These are phyloP conservation scores for Myxozyma neotropica DNA, from an alignment of 805 yeast genomes.

Conservation along the genomic window DNA sequence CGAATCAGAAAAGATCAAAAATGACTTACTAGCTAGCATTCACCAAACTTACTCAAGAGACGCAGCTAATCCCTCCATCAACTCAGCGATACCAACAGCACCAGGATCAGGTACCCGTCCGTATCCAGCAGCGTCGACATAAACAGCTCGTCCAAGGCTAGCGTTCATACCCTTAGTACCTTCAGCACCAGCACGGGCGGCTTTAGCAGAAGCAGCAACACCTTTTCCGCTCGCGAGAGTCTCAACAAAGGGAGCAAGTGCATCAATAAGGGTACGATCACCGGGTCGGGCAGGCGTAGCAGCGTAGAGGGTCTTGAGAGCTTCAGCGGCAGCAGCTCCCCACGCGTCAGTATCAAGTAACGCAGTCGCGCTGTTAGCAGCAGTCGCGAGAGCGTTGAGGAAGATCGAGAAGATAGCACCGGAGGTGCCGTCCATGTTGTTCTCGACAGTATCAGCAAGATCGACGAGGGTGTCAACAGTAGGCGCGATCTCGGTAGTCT, in stretches of 20 bases:
- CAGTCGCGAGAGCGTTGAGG: conserved; percentile 68
- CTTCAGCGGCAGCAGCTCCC: conserved; percentile 48
- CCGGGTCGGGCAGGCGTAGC: conserved; percentile 90
- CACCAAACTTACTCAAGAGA: neutral
- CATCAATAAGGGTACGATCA: conserved; percentile 86
- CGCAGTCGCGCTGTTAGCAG: conserved; percentile 26
- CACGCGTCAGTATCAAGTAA: conserved; percentile 26
- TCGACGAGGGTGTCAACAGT: conserved; percentile 62
- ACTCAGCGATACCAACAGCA: conserved; percentile 78
- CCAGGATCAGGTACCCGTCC: conserved; percentile 82
- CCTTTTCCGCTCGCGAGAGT: conserved; percentile 56
- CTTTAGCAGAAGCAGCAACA: conserved; percentile 61
- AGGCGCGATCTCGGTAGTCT: conserved; percentile 43
- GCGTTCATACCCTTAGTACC: conserved; percentile 75
- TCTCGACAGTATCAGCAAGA: conserved; percentile 81
- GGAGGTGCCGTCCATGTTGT: conserved; percentile 91
- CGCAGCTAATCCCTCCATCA: conserved; percentile 49
- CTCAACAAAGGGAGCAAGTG: conserved; percentile 82
- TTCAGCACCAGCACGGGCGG: conserved; percentile 76
- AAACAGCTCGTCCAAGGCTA: conserved; percentile 90
- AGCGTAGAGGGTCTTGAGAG: conserved; percentile 72
- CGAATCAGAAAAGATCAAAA: neutral
- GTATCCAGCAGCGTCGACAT: conserved; percentile 57
- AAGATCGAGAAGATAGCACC: conserved; percentile 91
- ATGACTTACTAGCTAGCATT: neutral